Base-by-base conservation (phyloP, 768 basidiomycete genomes). In the Rhizopogon sp. region DNA sequence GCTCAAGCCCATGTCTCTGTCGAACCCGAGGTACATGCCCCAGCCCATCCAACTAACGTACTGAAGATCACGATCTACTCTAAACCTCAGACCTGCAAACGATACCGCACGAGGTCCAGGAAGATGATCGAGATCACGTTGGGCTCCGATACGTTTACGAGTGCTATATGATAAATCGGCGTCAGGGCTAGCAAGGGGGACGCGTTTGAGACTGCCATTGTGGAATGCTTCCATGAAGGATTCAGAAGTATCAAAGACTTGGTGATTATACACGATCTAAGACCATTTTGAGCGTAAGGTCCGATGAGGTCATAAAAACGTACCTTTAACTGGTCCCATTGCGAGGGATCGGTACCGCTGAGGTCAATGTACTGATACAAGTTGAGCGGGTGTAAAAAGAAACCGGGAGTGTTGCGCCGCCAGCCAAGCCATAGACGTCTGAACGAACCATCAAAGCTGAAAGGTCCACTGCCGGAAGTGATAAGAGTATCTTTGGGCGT, bases 21-120 rank as follows among this genome's bases (percentile, higher is more conserved):
- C 81, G 62, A 85, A 87, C 49, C 81, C 78, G 31, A 85, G 71
- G 57, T 79, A 85, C 66, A 85, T 53, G 0, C 75, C 72, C 82
- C 83, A 85, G 2, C 82, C 82, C 81, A 87, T 81, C 85, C 85
- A 87, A 43, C 75, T 80, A n/a, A 87, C 66, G 57, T 79, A 84
- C 58, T 81, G 74, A 43, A 70, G 67, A 39, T 74, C 72, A 22
- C 62, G 62, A 59, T 87, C 80, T 2, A 86, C 78, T 40, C 81
- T 70, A 63, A 79, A 86, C 3, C 85, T 74, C 56, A 79, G 63
- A 0, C 85, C 84, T 7, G 77, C 77, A 64, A 86, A 85, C 1
- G 78, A 77, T 0, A 87, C 81, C 0, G 76, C 75, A 40, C 85
- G 78, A 29, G 85, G 85, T 5, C 85, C 85, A 3, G 85, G 80